Evolutionary conservation across 805 yeast genomes (phyloP), one percentile per base, ranked within the genome.

Genomic region (Candida khao-thaluensis): DNA sequence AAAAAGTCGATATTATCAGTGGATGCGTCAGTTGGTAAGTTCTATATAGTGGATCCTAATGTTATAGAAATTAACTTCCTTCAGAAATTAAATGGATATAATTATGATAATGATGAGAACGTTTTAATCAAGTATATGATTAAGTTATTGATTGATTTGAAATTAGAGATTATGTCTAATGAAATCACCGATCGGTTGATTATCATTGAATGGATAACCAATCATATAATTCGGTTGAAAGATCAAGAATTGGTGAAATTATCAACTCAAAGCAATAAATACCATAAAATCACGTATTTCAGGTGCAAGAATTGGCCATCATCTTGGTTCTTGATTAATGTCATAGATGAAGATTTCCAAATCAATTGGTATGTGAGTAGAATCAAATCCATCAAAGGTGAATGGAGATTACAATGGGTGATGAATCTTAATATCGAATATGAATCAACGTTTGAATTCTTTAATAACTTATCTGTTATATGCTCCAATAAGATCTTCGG

Each of bases 121-220:
- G 62, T 58, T 20, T 52, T 68, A 60, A 50, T 65, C 11, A 44
- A 47, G 9, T 52, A 49, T 42, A 57, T 66, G n/a, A 60, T 62
- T 15, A 53, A 52, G 20, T 49, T 51, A 30, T 50, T 82, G 26
- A 56, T 74, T 21, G 70, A 64, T 26, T 59, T 82, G 34, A 66
- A 80, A 32, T 56, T 77, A 21, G 72, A 76, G 24, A 68, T 73
- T 3, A 69, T 71, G 38, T 65, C 67, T 40, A 63, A 68, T 30
- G 83, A 81, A 41, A 63, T 81, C 20, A 61, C 75, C 9, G 71
- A 77, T 7, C 69, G 81, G 44, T 71, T 86, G 39, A 65, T 69
- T 25, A 82, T 86, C 0, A 74, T 81, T 0, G 85, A 82, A 20
- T 85, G 93, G 93, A 70, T 77, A 5, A 64, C 69, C n/a, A 76